Conservation (phyloP, 805 yeast species). For the Saturnispora mendoncae region DNA sequence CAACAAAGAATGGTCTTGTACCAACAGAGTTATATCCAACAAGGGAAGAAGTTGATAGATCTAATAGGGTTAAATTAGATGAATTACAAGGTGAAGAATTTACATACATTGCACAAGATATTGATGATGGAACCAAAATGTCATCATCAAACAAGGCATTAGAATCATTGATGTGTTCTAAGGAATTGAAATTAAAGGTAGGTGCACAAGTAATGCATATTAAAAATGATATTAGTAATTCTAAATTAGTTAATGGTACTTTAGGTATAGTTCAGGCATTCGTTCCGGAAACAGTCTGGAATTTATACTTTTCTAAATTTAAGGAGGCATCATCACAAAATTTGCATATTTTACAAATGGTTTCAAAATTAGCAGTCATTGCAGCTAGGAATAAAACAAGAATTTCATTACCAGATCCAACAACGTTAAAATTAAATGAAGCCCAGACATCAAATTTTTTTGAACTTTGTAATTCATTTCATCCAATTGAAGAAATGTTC, state of each 20-base stretch:
- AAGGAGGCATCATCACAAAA: constrained; percentile 9
- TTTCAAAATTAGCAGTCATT: constrained; percentile 3
- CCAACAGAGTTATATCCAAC: constrained; percentile 91
- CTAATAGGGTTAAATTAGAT: constrained; percentile 50
- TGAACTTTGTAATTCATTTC: constrained; percentile 19
- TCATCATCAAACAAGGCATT: constrained; percentile 17
- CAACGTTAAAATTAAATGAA: constrained; percentile 10
- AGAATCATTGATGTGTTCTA: constrained; percentile 60
- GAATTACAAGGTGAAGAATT: constrained; percentile 39
- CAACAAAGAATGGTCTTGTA: constrained; percentile 62
- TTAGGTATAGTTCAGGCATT: constrained; percentile 68
- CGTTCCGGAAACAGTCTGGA: constrained; percentile 26
- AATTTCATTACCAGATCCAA: constrained; percentile 8
- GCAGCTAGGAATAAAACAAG: constrained; percentile 8
- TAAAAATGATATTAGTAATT: constrained; percentile 57
- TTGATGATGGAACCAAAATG: constrained; percentile 11
- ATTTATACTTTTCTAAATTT: constrained; percentile 14
- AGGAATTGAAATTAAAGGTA: constrained; percentile 52
- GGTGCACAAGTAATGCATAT: constrained; percentile 94
- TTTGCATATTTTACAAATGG: constrained; percentile 9
- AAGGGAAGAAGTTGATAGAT: constrained; percentile 70
- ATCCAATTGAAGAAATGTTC: constrained; percentile 21
- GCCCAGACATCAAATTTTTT: constrained; percentile 4
- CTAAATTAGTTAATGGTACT: constrained; percentile 79
- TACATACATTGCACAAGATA: constrained; percentile 40